Percentiles rank a stretch among this genome's conserved stretches.
Evolutionary conservation across 441 rosid species (phyloP).

Genomic region (Croton setiger): DNA sequence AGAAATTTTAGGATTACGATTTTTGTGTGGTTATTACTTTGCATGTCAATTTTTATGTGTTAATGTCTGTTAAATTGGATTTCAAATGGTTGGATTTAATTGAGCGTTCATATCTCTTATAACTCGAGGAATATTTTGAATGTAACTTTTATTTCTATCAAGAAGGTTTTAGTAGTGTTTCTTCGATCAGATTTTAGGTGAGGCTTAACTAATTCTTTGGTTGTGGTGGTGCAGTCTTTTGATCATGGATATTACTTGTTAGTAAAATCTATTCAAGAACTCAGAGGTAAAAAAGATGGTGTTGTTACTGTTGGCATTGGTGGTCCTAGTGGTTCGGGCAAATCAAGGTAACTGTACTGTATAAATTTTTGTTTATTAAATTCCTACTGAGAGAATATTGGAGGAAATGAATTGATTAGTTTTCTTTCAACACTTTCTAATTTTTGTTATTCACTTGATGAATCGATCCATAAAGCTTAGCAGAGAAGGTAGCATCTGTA

Average conservation of each 20-base stretch:
- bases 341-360: slow-evolving; percentile 63
- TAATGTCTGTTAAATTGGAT: neutral
- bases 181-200: neutral
- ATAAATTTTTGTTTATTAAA: slow-evolving; percentile 3
- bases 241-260: slow-evolving; percentile 85
- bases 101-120: neutral
- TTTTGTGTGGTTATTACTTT: neutral
- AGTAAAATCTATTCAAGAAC: slow-evolving; percentile 94
- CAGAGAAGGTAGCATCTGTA: slow-evolving; percentile 97
- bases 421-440: slow-evolving; percentile 11
- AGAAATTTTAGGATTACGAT: neutral
- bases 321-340: slow-evolving; percentile 98
- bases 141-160: neutral
- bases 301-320: slow-evolving; percentile 89
- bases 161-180: neutral
- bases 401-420: slow-evolving; percentile 1
- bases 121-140: neutral
- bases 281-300: slow-evolving; percentile 86
- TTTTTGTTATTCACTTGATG: slow-evolving; percentile 28
- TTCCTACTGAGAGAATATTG: slow-evolving; percentile 8
- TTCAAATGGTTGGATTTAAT: neutral
- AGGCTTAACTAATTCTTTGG: slow-evolving; percentile 19
- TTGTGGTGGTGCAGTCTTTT: slow-evolving; percentile 60
- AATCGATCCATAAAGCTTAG: slow-evolving; percentile 54
- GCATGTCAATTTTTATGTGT: neutral